These are phyloP conservation scores for Groenewaldozyma salmanticensis DNA, from an alignment of 805 yeast species.

Conservation along the genomic window DNA sequence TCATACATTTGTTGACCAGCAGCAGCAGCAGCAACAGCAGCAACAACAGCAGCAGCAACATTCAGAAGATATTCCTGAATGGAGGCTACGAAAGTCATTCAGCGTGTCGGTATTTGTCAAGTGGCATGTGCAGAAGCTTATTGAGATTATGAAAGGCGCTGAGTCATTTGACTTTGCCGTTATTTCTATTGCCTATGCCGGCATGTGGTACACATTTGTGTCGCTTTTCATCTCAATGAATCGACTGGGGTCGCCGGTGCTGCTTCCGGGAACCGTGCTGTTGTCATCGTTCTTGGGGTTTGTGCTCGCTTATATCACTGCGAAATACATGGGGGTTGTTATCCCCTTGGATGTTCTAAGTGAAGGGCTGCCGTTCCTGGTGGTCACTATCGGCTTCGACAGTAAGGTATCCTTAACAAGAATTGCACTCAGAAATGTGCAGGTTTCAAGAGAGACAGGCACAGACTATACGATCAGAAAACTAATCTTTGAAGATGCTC, in stretches of 20 bases:
- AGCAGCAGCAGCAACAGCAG: too few species aligned
- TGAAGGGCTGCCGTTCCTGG: constrained; percentile 90
- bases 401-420: constrained; percentile 65
- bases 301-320: constrained; percentile 60
- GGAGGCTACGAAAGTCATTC: constrained; percentile 22
- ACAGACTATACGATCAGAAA: constrained; percentile 33
- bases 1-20: not conserved
- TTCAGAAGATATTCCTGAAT: constrained; percentile 10
- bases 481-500: constrained; percentile 29
- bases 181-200: constrained; percentile 69
- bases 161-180: constrained; percentile 78
- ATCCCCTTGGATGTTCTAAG: constrained; percentile 67
- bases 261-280: constrained; percentile 76
- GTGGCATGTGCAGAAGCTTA: constrained; percentile 25
- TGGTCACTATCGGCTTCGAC: constrained; percentile 85
- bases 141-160: constrained; percentile 43
- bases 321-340: constrained; percentile 45
- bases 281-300: constrained; percentile 77
- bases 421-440: constrained; percentile 20
- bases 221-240: constrained; percentile 70
- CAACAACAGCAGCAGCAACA: too few species aligned
- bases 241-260: constrained; percentile 69
- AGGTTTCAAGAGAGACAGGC: constrained; percentile 13
- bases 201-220: constrained; percentile 77
- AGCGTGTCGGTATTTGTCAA: constrained; percentile 29